These are phyloP conservation scores for Penicillium paxilli DNA, from an alignment of 495 filamentous ascomycete genomes.

Conservation along the genomic window DNA sequence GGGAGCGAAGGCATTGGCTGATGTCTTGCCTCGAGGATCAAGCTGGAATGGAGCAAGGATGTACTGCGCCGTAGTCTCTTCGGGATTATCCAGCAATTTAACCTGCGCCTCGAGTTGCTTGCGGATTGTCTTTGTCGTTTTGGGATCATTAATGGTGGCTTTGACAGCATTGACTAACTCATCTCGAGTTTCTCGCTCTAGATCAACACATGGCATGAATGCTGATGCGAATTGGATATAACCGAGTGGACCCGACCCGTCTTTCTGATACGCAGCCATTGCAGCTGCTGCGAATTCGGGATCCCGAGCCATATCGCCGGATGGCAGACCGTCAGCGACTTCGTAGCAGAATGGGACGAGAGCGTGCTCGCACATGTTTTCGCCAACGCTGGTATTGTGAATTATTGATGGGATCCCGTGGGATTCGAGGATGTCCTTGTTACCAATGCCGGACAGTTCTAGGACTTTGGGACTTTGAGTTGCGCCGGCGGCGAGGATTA, in stretches of 20 bases:
- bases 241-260: constrained; percentile 20
- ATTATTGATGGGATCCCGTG: constrained; percentile 16
- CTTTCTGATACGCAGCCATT: constrained; percentile 22
- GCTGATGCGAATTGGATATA: constrained; percentile 14
- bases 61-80: constrained; percentile 18
- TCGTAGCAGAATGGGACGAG: constrained; percentile 16
- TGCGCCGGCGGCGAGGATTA: constrained; percentile 61
- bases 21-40: background rate
- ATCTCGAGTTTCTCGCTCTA: background rate
- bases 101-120: constrained; percentile 13
- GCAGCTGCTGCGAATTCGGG: constrained; percentile 13
- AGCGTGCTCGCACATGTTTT: constrained; percentile 50
- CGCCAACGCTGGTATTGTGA: constrained; percentile 45
- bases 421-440: constrained; percentile 7
- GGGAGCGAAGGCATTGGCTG: constrained; percentile 12
- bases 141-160: background rate
- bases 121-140: background rate
- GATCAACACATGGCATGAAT: constrained; percentile 17
- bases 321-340: constrained; percentile 12
- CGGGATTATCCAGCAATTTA: constrained; percentile 4
- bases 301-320: constrained; percentile 12
- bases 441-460: constrained; percentile 63
- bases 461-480: constrained; percentile 56
- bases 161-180: background rate
- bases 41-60: constrained; percentile 23